A percentile compares a stretch with the other conserved stretches of the same genome.
Evolutionary conservation across 805 yeast species (phyloP).

Genomic region (Dipodascus geniculatus): DNA sequence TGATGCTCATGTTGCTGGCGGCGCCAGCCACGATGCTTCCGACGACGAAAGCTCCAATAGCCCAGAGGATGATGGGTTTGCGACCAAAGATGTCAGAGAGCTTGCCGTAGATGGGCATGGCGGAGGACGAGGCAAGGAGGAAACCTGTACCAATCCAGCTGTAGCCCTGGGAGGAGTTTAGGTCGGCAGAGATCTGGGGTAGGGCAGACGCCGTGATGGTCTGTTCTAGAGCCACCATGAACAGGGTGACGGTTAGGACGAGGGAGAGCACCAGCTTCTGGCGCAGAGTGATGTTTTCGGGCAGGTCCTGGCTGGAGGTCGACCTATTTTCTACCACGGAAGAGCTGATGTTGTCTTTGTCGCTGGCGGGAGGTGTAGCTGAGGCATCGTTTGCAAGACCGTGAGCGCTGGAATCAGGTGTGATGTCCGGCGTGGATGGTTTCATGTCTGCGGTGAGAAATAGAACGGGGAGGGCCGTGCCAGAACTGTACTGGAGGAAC

Average conservation of each 20-base stretch:
- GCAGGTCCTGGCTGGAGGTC: not conserved
- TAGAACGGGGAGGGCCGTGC: no score
- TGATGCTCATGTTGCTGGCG: conserved; percentile 34
- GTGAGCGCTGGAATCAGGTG: no score
- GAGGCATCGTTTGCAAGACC: no score
- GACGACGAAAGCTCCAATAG: conserved; percentile 29
- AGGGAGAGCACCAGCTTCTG: conserved; percentile 9
- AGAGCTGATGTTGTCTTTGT: no score
- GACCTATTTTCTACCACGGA: no score
- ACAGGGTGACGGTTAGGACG: conserved; percentile 12
- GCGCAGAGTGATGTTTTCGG: not conserved
- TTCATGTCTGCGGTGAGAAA: no score
- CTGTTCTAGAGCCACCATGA: conserved; percentile 33
- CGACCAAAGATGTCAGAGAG: conserved; percentile 40
- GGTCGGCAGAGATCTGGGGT: conserved; percentile 30
- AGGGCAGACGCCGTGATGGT: conserved; percentile 44
- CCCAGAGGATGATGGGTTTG: conserved; percentile 26
- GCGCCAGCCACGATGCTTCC: conserved; percentile 36
- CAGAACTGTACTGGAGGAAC: no score
- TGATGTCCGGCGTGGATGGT: no score
- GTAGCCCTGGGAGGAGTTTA: conserved; percentile 34
- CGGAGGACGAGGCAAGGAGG: conserved; percentile 47
- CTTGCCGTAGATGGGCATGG: conserved; percentile 57
- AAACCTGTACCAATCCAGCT: conserved; percentile 59
- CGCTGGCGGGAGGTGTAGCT: no score